Evolutionary conservation across 1,284 basidiomycete species (phyloP), one percentile per base, ranked within the genome.

Genomic region (Ceraceosorus bombacis): DNA sequence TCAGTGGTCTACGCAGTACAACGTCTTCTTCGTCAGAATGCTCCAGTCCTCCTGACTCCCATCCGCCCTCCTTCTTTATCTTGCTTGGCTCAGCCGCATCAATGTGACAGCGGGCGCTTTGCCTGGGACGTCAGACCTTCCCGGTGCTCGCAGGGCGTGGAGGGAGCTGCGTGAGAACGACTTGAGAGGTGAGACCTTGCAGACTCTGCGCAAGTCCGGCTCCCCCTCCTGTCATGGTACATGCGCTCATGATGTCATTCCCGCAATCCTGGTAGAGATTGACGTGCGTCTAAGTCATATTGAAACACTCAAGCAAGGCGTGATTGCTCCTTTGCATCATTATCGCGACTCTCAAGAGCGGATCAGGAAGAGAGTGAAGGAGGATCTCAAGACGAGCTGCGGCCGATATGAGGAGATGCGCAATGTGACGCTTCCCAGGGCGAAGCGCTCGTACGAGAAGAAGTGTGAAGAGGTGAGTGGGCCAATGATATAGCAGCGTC

Each of bases 331-430:
- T 5, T 54, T 77, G 37, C 43, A 67, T 12, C 66, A 70, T 49
- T 76, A 73, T 52, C 66, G 71, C n/a, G 71, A 75, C 51, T 64
- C 72, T 7, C 65, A 67, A 38, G 69, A 71, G 53, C 63, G 64
- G 1, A 65, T 66, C 13, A 55, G 71, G 46, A 69, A 71, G 66
- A 53, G 66, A 9, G 67, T 73, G 9, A 74, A 74, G 57, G 72
- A 74, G 54, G 70, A 73, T 39, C 55, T 70, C 4, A 67, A 66
- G 59, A 63, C 51, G 12, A 70, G 71, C 50, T 52, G 73, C 8
- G 57, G 63, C 2, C 65, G 69, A 46, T 74, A 74, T 51, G 69
- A 72, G 46, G 72, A 76, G 41, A 76, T 74, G 72, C 68, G 70
- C 46, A 57, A 64, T 51, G 37, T 54, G 15, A 70, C 60, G 10